Base-by-base conservation (phyloP, 2,329 filamentous ascomycete genomes). In the Apiospora rasikravindrae region DNA sequence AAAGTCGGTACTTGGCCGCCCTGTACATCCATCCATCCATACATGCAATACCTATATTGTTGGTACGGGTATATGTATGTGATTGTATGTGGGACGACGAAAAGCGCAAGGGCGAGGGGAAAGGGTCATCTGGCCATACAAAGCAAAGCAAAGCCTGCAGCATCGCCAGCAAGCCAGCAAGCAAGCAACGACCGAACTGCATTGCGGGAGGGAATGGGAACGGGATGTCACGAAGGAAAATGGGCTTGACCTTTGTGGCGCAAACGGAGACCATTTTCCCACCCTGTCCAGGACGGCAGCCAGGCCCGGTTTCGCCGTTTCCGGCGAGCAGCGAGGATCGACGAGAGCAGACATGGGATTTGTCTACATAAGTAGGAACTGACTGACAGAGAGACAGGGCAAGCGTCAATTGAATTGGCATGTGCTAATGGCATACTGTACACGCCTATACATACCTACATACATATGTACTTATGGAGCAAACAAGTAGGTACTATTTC, bases 291-390 rank as follows among this genome's bases (percentile, higher is more conserved):
- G 24, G n/a, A 40, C 57, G 57, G 57, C 57, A 40, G 29, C 33
- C 57, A 64, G 57, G 57, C 57, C 57, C 57, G 57, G 57, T 64
- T 64, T 5, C 57, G 29, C 57, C 57, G 57, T 64, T 33, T 24
- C 57, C 51, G 26, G n/a, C 13, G n/a, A n/a, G n/a, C n/a, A n/a
- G n/a, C 49, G 13, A 19, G 49, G 19, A 47, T n/a, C n/a, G 16
- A 19, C 10, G n/a, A 26, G 42, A 37, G 37, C 37, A 37, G 37
- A 37, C 4, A 42, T 11, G 40, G 8, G 33, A 37, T 37, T 37
- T 37, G 33, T 37, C 33, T n/a, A n/a, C n/a, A n/a, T n/a, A 7
- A 7, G 33, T 6, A 37, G 33, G 33, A 37, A 7, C 33, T 37
- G 33, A 37, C 2, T 37, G 33, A 37, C 33, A 37, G 33, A 37